Evolutionary conservation across 2,329 filamentous ascomycete species (phyloP), one percentile per base, ranked within the genome.

Genomic region (Trichophyton benhamiae): DNA sequence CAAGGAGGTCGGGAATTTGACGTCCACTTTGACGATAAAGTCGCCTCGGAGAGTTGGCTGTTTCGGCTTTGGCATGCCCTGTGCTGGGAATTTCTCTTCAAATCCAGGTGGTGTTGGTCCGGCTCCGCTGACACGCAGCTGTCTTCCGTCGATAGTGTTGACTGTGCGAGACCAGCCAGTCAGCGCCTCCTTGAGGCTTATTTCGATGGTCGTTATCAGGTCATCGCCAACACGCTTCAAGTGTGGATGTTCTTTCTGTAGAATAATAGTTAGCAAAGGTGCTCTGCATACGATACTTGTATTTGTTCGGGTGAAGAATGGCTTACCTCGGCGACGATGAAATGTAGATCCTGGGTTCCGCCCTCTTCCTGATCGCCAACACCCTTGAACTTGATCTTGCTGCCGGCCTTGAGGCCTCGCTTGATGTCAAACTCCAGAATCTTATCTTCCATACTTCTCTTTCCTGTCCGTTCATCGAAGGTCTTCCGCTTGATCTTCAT

Each of bases 351-450:
- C 74, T 99, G 94, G 63, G 91, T 89, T 13, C 92, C 92, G 48
- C 94, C 94, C 71, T 97, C 94, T 64, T 96, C 91, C 73, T 97
- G 91, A 74, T 99, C 94, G 9, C 94, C 94, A n/a, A 99, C 91
- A 48, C 92, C 91, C 71, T 88, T 89, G 72, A 96, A 99, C 77
- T 96, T 96, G 76, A 99, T 96, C 81, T 97, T 99, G 70, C 89
- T 95, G 33, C 94, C 94, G 68, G 95, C 91, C 78, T 97, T 96
- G 75, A 97, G 78, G 63, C 94, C 94, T 4, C 90, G 86, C 78
- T 96, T 97, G 77, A 99, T 96, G 55, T 91, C 90, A 59, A 97
- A 92, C 71, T 95, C 91, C 33, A 99, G 78, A 17, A 96, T 89
- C 70, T 91, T 88, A 68, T 99, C 94, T 63, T 91, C 88, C 2